phyloP scores from a whole-genome alignment of 345 rosid genomes.

The Acer negundo region DNA sequence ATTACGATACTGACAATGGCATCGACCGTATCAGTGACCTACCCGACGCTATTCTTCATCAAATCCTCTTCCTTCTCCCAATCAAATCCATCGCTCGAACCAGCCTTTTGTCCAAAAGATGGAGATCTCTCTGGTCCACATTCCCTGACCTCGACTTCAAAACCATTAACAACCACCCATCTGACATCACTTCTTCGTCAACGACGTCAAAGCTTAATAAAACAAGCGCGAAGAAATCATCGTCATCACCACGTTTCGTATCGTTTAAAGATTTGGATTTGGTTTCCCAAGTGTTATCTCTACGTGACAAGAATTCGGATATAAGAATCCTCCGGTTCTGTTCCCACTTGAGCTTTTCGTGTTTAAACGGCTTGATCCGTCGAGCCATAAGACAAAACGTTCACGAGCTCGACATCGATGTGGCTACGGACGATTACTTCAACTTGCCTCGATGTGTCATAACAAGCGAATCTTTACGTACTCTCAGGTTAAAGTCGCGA shows the following conservation, averaged over 20 bases:
- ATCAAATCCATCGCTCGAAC: slow-evolving; percentile 59
- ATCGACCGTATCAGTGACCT: slow-evolving; percentile 66
- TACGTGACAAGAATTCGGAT: slow-evolving; percentile 50
- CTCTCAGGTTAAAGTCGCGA: slow-evolving; percentile 56
- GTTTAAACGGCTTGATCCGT: slow-evolving; percentile 66
- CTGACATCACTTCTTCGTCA: neutral
- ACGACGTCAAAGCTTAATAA: neutral
- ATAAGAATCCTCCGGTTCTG: slow-evolving; percentile 64
- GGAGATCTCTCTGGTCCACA: slow-evolving; percentile 73
- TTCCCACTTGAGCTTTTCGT: slow-evolving; percentile 56
- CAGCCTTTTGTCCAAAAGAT: slow-evolving; percentile 60
- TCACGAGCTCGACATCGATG: slow-evolving; percentile 71
- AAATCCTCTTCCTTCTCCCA: slow-evolving; percentile 65
- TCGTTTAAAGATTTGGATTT: slow-evolving; percentile 34
- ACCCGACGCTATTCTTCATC: slow-evolving; percentile 64
- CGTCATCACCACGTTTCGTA: neutral
- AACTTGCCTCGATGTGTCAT: slow-evolving; percentile 73
- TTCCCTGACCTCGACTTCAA: slow-evolving; percentile 93
- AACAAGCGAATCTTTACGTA: slow-evolving; percentile 49
- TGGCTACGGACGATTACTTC: slow-evolving; percentile 70
- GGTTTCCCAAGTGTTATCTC: slow-evolving; percentile 43
- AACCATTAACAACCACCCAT: slow-evolving; percentile 29
- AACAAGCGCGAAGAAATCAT: slow-evolving; percentile 11
- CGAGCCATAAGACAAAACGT: slow-evolving; percentile 68
- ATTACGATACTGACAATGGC: slow-evolving; percentile 16